Conservation (phyloP, 2,329 filamentous ascomycete species). For the Venturia asperata region DNA sequence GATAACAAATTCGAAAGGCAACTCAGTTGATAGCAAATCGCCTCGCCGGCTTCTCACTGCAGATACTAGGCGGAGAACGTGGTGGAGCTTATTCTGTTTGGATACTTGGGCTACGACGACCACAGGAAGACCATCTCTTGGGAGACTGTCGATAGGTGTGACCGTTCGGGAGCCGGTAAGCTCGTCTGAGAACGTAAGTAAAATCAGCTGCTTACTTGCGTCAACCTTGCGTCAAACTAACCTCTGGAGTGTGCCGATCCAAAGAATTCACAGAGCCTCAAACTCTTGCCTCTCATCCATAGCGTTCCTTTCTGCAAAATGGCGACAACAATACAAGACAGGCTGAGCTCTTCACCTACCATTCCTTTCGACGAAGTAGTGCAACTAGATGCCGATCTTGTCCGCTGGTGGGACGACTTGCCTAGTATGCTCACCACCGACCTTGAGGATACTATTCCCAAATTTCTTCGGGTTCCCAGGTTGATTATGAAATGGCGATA, state of each 20-base stretch:
- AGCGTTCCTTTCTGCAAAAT: slow-evolving; percentile 76
- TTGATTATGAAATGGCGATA: slow-evolving; percentile 79
- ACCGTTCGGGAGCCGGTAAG: slow-evolving; percentile 34
- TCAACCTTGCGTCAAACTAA: slow-evolving; percentile 1
- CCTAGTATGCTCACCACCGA: slow-evolving; percentile 42
- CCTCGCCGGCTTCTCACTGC: slow-evolving; percentile 29
- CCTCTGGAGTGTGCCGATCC: slow-evolving; percentile 29
- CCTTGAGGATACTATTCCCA: slow-evolving; percentile 56
- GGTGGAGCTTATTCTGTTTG: slow-evolving; percentile 41
- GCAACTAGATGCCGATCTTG: slow-evolving; percentile 59
- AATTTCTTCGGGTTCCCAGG: slow-evolving; percentile 61
- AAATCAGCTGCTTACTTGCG: neutral
- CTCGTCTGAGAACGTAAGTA: slow-evolving; percentile 19
- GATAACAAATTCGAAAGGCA: slow-evolving; percentile 18
- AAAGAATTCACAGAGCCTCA: slow-evolving; percentile 48
- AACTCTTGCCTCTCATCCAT: slow-evolving; percentile 64
- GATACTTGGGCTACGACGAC: slow-evolving; percentile 40
- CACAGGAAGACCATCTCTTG: slow-evolving; percentile 36
- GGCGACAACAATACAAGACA: slow-evolving; percentile 69
- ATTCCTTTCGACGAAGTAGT: slow-evolving; percentile 60
- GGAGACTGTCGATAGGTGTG: slow-evolving; percentile 34
- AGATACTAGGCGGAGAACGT: slow-evolving; percentile 36
- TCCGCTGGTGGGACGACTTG: slow-evolving; percentile 65
- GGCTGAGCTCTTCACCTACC: slow-evolving; percentile 61
- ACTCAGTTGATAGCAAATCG: slow-evolving; percentile 24